These are phyloP conservation scores for Penicillium sp. DNA, from an alignment of 2,329 filamentous ascomycete genomes.

Conservation along the genomic window DNA sequence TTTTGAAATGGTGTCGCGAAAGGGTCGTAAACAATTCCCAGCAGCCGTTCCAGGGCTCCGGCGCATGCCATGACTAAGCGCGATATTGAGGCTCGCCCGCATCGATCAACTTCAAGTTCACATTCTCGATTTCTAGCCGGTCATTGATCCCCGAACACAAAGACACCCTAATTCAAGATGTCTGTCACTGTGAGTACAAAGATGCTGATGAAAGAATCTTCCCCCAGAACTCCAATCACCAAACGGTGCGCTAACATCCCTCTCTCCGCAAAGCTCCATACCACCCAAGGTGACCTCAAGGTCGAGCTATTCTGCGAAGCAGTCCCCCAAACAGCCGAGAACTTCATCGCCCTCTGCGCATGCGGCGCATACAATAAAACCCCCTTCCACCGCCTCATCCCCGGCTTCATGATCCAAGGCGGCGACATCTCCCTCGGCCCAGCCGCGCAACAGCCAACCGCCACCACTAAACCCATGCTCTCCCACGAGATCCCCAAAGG, in stretches of 20 bases:
- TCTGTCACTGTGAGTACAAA: constrained; percentile 41
- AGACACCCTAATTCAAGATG: constrained; percentile 29
- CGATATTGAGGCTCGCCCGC: constrained; percentile 18
- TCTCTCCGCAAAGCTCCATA: constrained; percentile 67
- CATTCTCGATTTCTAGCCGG: constrained; percentile 5
- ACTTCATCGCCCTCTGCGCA: constrained; percentile 71
- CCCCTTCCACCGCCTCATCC: constrained; percentile 68
- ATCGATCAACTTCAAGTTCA: constrained; percentile 17
- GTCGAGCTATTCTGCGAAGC: constrained; percentile 95
- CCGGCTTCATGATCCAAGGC: constrained; percentile 69
- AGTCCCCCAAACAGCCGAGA: constrained; percentile 89
- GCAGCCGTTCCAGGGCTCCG: constrained; percentile 1
- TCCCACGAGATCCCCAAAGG: constrained; percentile 59
- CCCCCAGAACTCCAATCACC: background rate
- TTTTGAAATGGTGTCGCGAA: constrained; percentile 6
- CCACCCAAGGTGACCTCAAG: constrained; percentile 87
- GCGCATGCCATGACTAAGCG: constrained; percentile 29
- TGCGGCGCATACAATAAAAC: constrained; percentile 65
- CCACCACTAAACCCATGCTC: constrained; percentile 50
- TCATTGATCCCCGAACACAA: background rate
- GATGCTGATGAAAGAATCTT: too few species aligned
- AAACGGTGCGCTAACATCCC: background rate
- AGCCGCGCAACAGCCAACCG: constrained; percentile 51
- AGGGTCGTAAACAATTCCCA: constrained; percentile 18
- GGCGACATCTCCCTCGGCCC: constrained; percentile 58